Evolutionary conservation across 306 rosid genomes (phyloP).

Genomic region (Prunus mume): DNA sequence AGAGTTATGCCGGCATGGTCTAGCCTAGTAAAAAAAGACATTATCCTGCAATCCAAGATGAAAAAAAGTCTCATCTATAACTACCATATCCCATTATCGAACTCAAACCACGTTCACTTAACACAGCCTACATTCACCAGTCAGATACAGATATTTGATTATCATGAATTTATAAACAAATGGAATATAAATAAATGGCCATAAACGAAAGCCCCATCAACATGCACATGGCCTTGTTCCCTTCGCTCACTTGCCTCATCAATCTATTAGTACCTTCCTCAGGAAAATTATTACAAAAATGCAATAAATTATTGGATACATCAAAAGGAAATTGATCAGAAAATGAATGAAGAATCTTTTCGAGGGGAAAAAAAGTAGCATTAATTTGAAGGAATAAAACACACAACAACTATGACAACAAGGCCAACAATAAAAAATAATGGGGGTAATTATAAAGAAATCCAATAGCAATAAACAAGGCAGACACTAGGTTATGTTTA

Average conservation of each 20-base stretch:
- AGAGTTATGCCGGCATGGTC: too few species aligned
- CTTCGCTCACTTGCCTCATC: conserved; percentile 33
- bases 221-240: conserved; percentile 93
- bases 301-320: conserved; percentile 11
- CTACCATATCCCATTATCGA: conserved; percentile 10
- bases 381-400: conserved; percentile 48
- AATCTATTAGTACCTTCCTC: conserved; percentile 28
- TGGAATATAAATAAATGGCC: conserved; percentile 47
- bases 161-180: conserved; percentile 31
- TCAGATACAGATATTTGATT: conserved; percentile 32
- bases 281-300: conserved; percentile 25
- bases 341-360: conserved; percentile 41
- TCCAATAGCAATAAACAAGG: conserved; percentile 56
- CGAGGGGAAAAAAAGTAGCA: conserved; percentile 23
- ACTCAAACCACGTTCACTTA: conserved; percentile 37
- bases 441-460: conserved; percentile 33
- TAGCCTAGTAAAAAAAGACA: fast-evolving
- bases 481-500: conserved; percentile 61
- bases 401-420: conserved; percentile 60
- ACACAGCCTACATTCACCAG: conserved; percentile 38
- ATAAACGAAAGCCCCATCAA: conserved; percentile 51
- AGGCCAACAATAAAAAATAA: conserved; percentile 39
- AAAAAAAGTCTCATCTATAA: not conserved
- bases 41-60: too few species aligned
- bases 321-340: conserved; percentile 18